A percentile compares a stretch with the other conserved stretches of the same genome.
Conservation (phyloP, 306 rosid species). For the Inga laurina region DNA sequence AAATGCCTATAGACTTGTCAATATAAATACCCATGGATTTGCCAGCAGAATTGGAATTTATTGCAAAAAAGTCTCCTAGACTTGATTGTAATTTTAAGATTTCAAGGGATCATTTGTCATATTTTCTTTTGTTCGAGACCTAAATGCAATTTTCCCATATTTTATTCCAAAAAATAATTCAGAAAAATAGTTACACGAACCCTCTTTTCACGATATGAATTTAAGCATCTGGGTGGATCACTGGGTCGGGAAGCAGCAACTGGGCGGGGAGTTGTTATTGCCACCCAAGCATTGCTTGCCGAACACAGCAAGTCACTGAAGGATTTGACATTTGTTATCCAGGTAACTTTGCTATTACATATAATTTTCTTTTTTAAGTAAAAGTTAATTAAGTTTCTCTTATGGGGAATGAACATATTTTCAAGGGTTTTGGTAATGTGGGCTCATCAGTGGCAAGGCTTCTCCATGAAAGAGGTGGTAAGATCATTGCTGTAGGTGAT, state of each 20-base stretch:
- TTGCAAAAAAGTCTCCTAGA: too few relatives aligned
- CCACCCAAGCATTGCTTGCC: constrained; percentile 81
- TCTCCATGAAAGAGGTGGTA: constrained; percentile 65
- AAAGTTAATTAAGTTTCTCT: neutral
- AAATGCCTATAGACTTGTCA: too few relatives aligned
- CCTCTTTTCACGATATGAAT: neutral
- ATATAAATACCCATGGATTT: too few relatives aligned
- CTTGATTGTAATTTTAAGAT: too few relatives aligned
- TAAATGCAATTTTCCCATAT: too few relatives aligned
- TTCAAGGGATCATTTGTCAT: too few relatives aligned
- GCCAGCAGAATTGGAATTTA: too few relatives aligned
- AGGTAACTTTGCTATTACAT: constrained; percentile 49
- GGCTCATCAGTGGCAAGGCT: constrained; percentile 79
- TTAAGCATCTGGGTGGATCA: constrained; percentile 90
- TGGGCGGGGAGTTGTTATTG: constrained; percentile 89
- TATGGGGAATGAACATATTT: neutral
- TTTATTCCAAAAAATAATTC: neutral
- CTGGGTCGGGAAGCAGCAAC: constrained; percentile 96
- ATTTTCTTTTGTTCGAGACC: too few relatives aligned
- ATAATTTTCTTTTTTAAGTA: neutral
- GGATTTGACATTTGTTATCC: constrained; percentile 55
- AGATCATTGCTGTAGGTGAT: constrained; percentile 73
- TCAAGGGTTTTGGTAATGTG: constrained; percentile 95
- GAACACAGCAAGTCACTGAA: constrained; percentile 63
- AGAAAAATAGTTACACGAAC: neutral